These are phyloP conservation scores for Aspergillus costaricaensis DNA, from an alignment of 2,329 filamentous ascomycete species.

Conservation along the genomic window DNA sequence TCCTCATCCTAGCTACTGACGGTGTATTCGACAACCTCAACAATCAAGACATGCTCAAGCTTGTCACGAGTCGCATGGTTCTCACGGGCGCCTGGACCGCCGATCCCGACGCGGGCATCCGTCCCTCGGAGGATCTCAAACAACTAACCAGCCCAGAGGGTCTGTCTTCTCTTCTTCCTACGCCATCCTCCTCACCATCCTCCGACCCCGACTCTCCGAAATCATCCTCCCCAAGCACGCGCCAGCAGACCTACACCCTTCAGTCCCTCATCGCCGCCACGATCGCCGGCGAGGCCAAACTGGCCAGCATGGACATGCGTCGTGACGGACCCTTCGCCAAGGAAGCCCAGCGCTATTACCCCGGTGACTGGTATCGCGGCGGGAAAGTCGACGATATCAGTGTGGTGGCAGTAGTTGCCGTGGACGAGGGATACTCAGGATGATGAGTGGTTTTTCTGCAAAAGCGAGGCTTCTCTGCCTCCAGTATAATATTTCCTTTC, in stretches of 20 bases:
- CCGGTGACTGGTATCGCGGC: constrained; percentile 81
- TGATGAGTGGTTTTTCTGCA: background rate
- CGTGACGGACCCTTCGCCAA: constrained; percentile 92
- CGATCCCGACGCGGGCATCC: constrained; percentile 60
- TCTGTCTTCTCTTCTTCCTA: constrained; percentile 31
- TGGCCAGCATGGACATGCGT: constrained; percentile 77
- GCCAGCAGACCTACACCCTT: constrained; percentile 54
- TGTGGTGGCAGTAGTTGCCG: constrained; percentile 75
- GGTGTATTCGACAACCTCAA: constrained; percentile 96
- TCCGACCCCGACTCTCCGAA: constrained; percentile 2
- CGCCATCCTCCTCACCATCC: constrained; percentile 4
- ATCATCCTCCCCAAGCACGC: constrained; percentile 10
- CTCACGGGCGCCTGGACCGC: constrained; percentile 72
- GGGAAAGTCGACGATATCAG: constrained; percentile 97
- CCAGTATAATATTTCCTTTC: background rate
- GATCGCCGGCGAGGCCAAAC: constrained; percentile 79
- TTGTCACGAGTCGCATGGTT: constrained; percentile 77
- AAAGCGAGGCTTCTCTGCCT: background rate
- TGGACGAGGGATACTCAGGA: constrained; percentile 53
- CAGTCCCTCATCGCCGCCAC: constrained; percentile 78
- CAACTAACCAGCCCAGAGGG: constrained; percentile 55
- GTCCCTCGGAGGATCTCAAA: constrained; percentile 62
- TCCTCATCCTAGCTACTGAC: constrained; percentile 91
- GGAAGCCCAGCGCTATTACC: constrained; percentile 86
- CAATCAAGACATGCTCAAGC: constrained; percentile 80